A percentile compares a stretch with the other conserved stretches of the same genome.
Conservation (phyloP, 2,329 filamentous ascomycete genomes). For the Cytospora paraplurivora region DNA sequence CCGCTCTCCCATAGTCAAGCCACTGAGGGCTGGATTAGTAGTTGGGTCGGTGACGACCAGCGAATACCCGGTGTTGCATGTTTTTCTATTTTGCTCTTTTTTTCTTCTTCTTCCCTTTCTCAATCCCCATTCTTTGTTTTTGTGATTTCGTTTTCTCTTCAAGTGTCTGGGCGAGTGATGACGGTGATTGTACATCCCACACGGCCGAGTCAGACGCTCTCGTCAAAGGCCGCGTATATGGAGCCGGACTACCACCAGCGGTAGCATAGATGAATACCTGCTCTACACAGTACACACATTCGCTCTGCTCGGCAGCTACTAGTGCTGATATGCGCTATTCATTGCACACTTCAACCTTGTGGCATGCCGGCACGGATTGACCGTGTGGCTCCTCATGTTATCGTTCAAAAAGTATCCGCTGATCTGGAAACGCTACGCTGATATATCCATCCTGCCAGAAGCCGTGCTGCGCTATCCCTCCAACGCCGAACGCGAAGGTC, state of each 20-base stretch:
- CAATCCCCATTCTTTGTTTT: no score
- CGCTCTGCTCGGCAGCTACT: no score
- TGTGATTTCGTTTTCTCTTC: no score
- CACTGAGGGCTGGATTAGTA: conserved; percentile 2
- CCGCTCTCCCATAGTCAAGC: not conserved
- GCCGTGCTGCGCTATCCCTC: not conserved
- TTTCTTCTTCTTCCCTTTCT: not conserved
- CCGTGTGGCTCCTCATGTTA: not conserved
- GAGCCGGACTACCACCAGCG: no score
- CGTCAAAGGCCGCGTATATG: no score
- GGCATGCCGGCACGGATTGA: not conserved
- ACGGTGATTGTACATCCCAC: no score
- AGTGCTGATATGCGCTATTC: no score
- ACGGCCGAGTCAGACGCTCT: no score
- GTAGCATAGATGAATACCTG: no score
- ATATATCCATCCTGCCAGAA: not conserved
- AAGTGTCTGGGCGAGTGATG: no score
- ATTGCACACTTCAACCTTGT: no score
- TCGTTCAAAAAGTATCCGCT: not conserved
- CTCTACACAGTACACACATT: not conserved
- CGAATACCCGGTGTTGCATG: conserved; percentile 4
- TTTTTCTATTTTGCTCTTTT: not conserved
- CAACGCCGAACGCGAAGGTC: not conserved
- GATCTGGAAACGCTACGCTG: not conserved
- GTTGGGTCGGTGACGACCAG: conserved; percentile 4